Evolutionary conservation across 2,329 filamentous ascomycete species (phyloP).

Genomic region (Exserohilum rostratum): DNA sequence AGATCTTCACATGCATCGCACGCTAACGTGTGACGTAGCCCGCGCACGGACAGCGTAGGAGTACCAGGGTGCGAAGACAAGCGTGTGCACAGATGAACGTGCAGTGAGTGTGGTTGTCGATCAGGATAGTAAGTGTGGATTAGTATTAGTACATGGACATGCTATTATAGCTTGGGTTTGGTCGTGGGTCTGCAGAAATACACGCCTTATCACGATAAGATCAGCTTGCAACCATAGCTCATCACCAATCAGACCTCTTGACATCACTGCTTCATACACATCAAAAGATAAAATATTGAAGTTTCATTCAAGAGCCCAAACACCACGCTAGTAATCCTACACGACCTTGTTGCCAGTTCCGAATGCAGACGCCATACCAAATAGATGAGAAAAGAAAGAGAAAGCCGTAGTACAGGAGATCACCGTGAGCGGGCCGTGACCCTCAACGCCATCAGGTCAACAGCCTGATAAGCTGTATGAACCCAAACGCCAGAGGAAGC

Average conservation of each 20-base stretch:
- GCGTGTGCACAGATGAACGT: no score
- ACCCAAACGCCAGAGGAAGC: conserved; percentile 34
- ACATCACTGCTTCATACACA: background rate
- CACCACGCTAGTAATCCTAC: conserved; percentile 27
- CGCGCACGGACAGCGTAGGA: conserved; percentile 23
- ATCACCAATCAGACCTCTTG: background rate
- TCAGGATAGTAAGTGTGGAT: background rate
- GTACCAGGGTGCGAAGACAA: no score
- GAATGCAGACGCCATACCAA: background rate
- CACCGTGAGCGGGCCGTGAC: conserved; percentile 12
- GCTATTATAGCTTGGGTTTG: no score
- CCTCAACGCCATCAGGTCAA: conserved; percentile 24
- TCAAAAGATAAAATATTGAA: no score
- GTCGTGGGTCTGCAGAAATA: conserved; percentile 1
- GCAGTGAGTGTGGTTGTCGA: no score
- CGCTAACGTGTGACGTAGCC: conserved; percentile 36
- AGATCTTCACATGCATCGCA: conserved; percentile 32
- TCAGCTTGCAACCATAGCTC: no score
- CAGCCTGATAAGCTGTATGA: conserved; percentile 21
- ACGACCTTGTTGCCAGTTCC: conserved; percentile 5
- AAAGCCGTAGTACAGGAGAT: conserved; percentile 16
- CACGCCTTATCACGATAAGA: no score
- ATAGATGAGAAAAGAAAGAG: conserved; percentile 3
- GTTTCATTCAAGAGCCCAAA: conserved; percentile 21
- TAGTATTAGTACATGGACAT: no score